Evolutionary conservation across 139 green algal genomes (phyloP).

Genomic region (Chlorella sp.): DNA sequence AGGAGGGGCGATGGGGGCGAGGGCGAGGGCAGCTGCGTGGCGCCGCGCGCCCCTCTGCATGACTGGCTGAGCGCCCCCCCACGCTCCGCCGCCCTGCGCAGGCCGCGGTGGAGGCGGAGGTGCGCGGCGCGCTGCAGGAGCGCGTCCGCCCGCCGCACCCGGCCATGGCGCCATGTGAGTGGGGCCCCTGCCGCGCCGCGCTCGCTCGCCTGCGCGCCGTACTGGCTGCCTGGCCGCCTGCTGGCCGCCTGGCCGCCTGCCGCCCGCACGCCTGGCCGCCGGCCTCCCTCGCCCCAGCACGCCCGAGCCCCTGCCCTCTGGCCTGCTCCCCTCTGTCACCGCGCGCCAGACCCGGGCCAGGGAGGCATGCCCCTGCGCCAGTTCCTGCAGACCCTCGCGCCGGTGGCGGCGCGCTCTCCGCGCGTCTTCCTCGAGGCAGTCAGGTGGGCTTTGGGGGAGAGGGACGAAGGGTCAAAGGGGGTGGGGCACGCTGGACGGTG

Average conservation of each 20-base stretch:
- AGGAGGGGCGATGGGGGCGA: too few relatives aligned
- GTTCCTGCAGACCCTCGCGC: constrained; percentile 61
- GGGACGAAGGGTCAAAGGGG: constrained; percentile 31
- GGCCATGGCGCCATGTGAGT: not conserved
- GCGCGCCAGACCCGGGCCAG: not conserved
- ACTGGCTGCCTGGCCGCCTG: too few relatives aligned
- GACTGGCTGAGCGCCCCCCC: too few relatives aligned
- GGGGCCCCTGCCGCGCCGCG: not conserved
- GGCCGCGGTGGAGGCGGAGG: constrained; percentile 90
- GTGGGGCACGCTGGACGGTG: too few relatives aligned
- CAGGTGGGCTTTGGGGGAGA: constrained; percentile 52
- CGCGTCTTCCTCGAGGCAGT: constrained; percentile 80
- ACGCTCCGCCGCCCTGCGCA: constrained; percentile 45
- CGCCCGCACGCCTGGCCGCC: not conserved
- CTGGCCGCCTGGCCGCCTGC: not conserved
- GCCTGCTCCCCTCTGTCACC: not conserved
- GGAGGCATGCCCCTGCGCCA: constrained; percentile 41
- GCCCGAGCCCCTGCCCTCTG: not conserved
- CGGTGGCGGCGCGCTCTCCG: constrained; percentile 70
- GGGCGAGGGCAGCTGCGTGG: too few relatives aligned
- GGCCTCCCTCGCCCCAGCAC: not conserved
- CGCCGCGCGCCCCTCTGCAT: too few relatives aligned
- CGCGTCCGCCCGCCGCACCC: too few relatives aligned
- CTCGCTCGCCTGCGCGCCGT: not conserved
- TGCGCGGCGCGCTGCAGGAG: constrained; percentile 70